A percentile compares a stretch with the other conserved stretches of the same genome.
Evolutionary conservation across 805 yeast species (phyloP).

Genomic region (Metschnikowia corniflorae): DNA sequence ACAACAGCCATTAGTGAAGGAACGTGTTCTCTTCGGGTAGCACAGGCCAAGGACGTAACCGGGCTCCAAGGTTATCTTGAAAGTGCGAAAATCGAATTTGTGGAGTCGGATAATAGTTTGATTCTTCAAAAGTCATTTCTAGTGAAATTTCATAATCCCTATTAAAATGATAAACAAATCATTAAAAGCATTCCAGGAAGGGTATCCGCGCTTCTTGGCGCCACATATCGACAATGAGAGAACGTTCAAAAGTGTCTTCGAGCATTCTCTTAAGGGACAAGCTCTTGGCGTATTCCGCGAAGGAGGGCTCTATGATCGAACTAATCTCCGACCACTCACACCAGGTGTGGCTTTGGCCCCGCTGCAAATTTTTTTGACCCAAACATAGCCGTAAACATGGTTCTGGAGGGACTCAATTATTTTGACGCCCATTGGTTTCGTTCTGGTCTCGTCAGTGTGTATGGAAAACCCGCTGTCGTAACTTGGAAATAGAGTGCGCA

Average conservation of each 20-base stretch:
- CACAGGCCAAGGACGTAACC: constrained; percentile 33
- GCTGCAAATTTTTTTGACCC: constrained; percentile 28
- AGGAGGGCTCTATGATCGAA: constrained; percentile 43
- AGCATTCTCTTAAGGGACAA: constrained; percentile 31
- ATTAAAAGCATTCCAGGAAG: constrained; percentile 20
- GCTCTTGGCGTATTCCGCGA: constrained; percentile 43
- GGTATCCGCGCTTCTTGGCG: constrained; percentile 33
- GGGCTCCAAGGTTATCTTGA: constrained; percentile 38
- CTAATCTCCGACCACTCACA: constrained; percentile 40
- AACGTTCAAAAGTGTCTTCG: constrained; percentile 37
- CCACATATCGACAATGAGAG: constrained; percentile 38
- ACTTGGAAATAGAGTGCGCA: constrained; percentile 25
- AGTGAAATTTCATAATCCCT: constrained; percentile 12
- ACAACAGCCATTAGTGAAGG: constrained; percentile 29
- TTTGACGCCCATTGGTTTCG: constrained; percentile 42
- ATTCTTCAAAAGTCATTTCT: constrained; percentile 25
- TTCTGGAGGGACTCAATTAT: constrained; percentile 42
- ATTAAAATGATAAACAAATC: constrained; percentile 14
- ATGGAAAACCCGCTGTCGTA: constrained; percentile 39
- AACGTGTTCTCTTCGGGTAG: constrained; percentile 32
- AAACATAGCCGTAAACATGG: constrained; percentile 23
- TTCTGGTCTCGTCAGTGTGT: constrained; percentile 40
- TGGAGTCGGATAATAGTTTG: constrained; percentile 31
- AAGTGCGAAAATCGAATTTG: constrained; percentile 27
- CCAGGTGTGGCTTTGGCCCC: constrained; percentile 44